Percentiles rank a stretch among this genome's conserved stretches.
phyloP scores from a whole-genome alignment of 495 filamentous ascomycete genomes.

The Xylaria venustula region DNA sequence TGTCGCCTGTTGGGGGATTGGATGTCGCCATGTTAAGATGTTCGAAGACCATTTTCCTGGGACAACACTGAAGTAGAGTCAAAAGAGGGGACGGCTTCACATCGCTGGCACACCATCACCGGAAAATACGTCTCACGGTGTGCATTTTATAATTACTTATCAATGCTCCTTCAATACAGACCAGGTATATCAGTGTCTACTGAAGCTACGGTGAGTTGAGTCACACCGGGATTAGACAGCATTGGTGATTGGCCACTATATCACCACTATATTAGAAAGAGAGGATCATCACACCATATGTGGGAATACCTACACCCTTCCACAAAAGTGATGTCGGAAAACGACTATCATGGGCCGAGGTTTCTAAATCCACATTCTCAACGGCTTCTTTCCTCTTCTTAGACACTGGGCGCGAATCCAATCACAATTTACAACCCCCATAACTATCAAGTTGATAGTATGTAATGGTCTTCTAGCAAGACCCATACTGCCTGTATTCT shows the following conservation, averaged over 20 bases:
- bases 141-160: too few species aligned
- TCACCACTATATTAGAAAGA: too few species aligned
- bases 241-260: neutral
- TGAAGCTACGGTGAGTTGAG: conserved; percentile 7
- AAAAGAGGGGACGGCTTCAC: neutral
- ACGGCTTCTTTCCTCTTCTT: neutral
- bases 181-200: too few species aligned
- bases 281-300: neutral
- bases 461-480: too few species aligned
- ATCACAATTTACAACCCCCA: too few species aligned
- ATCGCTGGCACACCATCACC: too few species aligned
- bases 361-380: neutral
- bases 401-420: too few species aligned
- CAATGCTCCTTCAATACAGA: too few species aligned
- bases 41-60: neutral
- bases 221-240: neutral
- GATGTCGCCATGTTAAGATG: conserved; percentile 16
- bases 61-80: neutral
- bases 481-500: too few species aligned
- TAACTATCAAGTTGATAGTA: too few species aligned
- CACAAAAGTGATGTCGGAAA: neutral
- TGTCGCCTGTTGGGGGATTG: conserved; percentile 1
- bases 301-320: neutral
- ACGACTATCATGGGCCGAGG: neutral
- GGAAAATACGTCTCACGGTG: too few species aligned